Conservation (phyloP, 1,284 basidiomycete species). For the Taiwanofungus camphoratus region DNA sequence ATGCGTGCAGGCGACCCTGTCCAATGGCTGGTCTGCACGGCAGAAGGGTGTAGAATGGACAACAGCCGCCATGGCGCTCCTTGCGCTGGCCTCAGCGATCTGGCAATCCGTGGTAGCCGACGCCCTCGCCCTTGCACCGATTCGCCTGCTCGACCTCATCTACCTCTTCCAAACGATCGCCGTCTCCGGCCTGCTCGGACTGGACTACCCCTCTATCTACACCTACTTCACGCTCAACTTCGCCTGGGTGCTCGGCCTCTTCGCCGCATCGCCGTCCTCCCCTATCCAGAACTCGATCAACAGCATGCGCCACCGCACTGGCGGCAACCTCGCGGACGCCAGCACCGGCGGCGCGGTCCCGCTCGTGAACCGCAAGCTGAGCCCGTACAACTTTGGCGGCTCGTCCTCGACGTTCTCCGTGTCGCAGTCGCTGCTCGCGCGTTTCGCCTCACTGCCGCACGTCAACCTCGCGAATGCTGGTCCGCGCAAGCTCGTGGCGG, state of each 20-base stretch:
- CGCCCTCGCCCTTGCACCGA: slow-evolving; percentile 37
- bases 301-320: slow-evolving; percentile 76
- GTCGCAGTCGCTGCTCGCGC: slow-evolving; percentile 6
- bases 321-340: slow-evolving; percentile 64
- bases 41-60: slow-evolving; percentile 76
- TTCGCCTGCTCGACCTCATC: slow-evolving; percentile 76
- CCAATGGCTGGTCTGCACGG: slow-evolving; percentile 84
- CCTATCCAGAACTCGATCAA: slow-evolving; percentile 77
- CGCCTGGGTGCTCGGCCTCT: slow-evolving; percentile 84
- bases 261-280: slow-evolving; percentile 49
- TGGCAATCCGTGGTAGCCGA: slow-evolving; percentile 55
- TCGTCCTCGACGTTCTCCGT: slow-evolving; percentile 9
- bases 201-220: slow-evolving; percentile 87
- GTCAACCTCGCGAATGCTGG: slow-evolving; percentile 17
- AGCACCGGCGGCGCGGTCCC: slow-evolving; percentile 56
- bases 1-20: slow-evolving; percentile 87
- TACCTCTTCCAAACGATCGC: slow-evolving; percentile 76
- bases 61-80: slow-evolving; percentile 65
- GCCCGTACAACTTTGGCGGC: slow-evolving; percentile 61
- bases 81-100: slow-evolving; percentile 62
- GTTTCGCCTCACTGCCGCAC: slow-evolving; percentile 12
- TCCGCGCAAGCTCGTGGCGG: slow-evolving; percentile 6
- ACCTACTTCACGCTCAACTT: slow-evolving; percentile 81
- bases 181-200: slow-evolving; percentile 64
- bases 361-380: slow-evolving; percentile 73